Evolutionary conservation across 73 alveolate species (phyloP), one percentile per base, ranked within the genome.

Genomic region (Paramecium sonneborni): DNA sequence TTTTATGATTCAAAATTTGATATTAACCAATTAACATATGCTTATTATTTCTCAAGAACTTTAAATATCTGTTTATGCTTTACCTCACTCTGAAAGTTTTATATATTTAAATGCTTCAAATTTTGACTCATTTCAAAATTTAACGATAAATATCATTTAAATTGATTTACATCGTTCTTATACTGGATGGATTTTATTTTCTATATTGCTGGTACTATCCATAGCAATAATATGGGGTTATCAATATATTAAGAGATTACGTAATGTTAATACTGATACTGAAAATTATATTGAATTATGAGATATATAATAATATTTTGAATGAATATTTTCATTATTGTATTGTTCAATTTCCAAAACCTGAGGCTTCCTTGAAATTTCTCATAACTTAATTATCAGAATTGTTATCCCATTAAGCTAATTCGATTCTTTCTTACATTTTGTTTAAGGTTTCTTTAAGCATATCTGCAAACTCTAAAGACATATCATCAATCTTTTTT

Each of bases 391-490:
- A 55, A 21, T 95, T 86, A 57, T 95, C 98, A 68, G 92, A 92
- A 69, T 95, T 96, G 28, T 85, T 94, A 87, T 95, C 98, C 98
- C 98, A 95, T 82, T 95, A 94, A 1, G 97, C 98, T 26, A 74
- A 43, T 41, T 92, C 96, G 20, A 95, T 95, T 57, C 97, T 88
- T 74, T 95, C 95, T 76, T 95, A 85, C 98, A 95, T 95, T 57
- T 95, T 95, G 57, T 90, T 85, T 32, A 95, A 48, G 43, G 98
- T 95, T 18, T 94, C 97, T 44, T 93, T 95, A 26, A 95, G 96
- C 98, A 95, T 95, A 24, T 92, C 96, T 11, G 98, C 98, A 92
- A 95, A 95, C 37, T 95, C 96, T n/a, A 84, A 69, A 57, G 96
- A 85, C 97, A 95, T 95, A 15, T 95, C 96, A 26, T 95, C 98